Percentiles rank a stretch among this genome's conserved stretches.
Conservation (phyloP, 352 stramenopile genomes). For the Globisporangium nunn region DNA sequence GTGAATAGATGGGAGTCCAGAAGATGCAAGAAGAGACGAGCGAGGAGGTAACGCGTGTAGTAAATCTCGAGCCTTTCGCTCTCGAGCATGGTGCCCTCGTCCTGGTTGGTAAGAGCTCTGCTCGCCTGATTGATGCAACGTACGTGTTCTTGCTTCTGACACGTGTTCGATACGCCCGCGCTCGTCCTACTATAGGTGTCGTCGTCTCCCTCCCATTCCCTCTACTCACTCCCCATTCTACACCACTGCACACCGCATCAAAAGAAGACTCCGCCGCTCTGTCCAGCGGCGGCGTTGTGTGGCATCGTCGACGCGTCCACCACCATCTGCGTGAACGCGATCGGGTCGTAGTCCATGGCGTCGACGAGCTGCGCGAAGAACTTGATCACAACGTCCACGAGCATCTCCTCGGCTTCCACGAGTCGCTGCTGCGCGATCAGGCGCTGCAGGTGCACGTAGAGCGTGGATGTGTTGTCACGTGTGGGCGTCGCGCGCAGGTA, state of each 20-base stretch:
- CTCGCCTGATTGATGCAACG: neutral
- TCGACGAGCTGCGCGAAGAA: slow-evolving; percentile 66
- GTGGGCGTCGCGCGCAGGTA: slow-evolving; percentile 30
- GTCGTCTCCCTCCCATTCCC: neutral
- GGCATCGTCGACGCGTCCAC: slow-evolving; percentile 18
- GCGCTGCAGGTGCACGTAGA: slow-evolving; percentile 19
- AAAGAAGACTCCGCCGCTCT: slow-evolving; percentile 7
- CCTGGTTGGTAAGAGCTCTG: too few species aligned
- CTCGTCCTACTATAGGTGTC: neutral
- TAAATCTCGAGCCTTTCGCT: too few species aligned
- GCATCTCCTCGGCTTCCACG: slow-evolving; percentile 47
- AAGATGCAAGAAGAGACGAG: too few species aligned
- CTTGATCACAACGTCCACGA: slow-evolving; percentile 52
- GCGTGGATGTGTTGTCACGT: slow-evolving; percentile 3
- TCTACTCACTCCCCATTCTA: neutral
- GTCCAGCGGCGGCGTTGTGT: neutral
- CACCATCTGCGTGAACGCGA: slow-evolving; percentile 67
- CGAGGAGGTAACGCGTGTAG: too few species aligned
- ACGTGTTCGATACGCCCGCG: slow-evolving; percentile 1
- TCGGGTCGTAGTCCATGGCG: slow-evolving; percentile 73
- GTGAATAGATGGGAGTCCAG: too few species aligned
- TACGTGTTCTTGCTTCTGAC: neutral
- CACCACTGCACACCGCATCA: neutral
- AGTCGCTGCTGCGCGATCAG: slow-evolving; percentile 30
- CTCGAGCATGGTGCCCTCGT: too few species aligned